Base-by-base conservation (phyloP, 345 rosid genomes). In the Noccaea bulbosa region DNA sequence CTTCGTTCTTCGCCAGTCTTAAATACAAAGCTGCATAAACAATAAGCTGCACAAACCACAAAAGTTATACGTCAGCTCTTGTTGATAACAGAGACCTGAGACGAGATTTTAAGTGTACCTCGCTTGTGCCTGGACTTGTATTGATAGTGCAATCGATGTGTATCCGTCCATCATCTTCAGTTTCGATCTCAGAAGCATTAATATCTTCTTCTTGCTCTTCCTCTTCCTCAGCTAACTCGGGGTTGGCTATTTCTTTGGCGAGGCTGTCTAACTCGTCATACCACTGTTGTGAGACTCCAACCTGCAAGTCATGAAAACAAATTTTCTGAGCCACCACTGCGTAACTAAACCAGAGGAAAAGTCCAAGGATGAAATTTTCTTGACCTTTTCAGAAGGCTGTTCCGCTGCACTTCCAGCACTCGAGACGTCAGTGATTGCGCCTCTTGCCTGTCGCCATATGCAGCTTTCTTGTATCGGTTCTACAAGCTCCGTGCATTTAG, bases 241-340 rank as follows among this genome's bases (percentile, higher is more conserved):
- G 56, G 70, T 80, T 91, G 65, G 81, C 69, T 32, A 81, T 70
- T 58, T 83, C 67, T 77, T 85, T 88, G 65, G 92, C 90, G 77
- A 94, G 82, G 80, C 79, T 84, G 73, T 89, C 99, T 79, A 94
- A 68, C 71, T 86, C 95, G 80, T 94, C 93, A 39, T 86, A 94
- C 93, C 95, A 94, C 75, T 89, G 87, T 70, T 94, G 99, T 70
- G 99, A 83, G 46, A 74, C 80, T 71, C 96, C 93, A 71, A 89
- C 93, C 97, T 94, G 86, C 56, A 72, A 32, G 45, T 58, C 72
- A 46, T 27, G 47, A n/a, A 40, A 69, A 37, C 66, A 56, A 40
- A 46, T 9, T 16, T 3, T 48, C 4, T 39, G 43, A 76, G 67
- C 35, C 32, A 70, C 35, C 32, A 70, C 50, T 32, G 63, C 27